Conservation (phyloP, 108 stramenopile species). For the Cyclostephanos tholiformis region DNA sequence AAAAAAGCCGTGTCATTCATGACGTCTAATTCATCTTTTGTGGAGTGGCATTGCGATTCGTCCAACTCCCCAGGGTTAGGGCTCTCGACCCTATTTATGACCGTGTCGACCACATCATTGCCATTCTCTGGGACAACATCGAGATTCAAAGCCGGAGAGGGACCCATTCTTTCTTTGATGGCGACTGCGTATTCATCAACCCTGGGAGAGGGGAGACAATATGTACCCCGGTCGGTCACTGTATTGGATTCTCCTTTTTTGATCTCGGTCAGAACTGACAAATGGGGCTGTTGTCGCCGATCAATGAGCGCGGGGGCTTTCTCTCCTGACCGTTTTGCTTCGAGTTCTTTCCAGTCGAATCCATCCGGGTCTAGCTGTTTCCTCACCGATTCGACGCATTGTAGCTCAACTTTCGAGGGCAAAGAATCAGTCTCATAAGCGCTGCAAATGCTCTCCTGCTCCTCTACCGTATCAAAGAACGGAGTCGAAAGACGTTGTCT, state of each 20-base stretch:
- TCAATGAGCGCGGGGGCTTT: not conserved
- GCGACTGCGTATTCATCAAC: not conserved
- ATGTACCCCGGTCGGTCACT: not conserved
- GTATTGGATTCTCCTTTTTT: not conserved
- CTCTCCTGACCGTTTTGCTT: not conserved
- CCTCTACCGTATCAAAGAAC: constrained; percentile 27
- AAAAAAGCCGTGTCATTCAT: constrained; percentile 2
- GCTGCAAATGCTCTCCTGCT: constrained; percentile 14
- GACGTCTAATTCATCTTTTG: not conserved
- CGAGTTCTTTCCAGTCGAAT: constrained; percentile 31
- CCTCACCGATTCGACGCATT: not conserved
- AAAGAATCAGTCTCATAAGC: constrained; percentile 10
- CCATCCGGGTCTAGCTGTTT: constrained; percentile 30
- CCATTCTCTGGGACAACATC: not conserved
- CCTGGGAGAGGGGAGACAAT: not conserved
- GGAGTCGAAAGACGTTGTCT: not conserved
- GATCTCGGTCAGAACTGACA: not conserved
- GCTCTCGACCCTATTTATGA: constrained; percentile 18
- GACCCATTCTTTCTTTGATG: not conserved
- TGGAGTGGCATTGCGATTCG: not conserved
- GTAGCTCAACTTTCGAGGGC: constrained; percentile 6
- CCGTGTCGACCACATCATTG: constrained; percentile 21
- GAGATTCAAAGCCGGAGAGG: not conserved
- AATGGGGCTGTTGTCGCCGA: not conserved
- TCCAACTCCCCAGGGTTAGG: constrained; percentile 12